phyloP scores from a whole-genome alignment of 768 basidiomycete genomes.

The Pisolithus albus region DNA sequence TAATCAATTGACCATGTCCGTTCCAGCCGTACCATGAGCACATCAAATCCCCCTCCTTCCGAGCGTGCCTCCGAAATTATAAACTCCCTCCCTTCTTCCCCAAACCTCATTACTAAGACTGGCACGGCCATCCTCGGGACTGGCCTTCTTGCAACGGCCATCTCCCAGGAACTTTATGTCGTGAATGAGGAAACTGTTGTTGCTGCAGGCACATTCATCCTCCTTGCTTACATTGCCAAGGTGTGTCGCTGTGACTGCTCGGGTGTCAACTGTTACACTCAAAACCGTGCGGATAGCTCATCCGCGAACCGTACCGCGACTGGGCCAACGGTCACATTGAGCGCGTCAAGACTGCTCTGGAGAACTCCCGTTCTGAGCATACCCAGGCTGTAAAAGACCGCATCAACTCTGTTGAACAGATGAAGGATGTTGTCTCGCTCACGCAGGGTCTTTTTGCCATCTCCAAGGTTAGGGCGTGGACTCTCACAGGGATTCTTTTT shows the following conservation, averaged over 20 bases:
- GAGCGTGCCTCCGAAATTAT: constrained; percentile 89
- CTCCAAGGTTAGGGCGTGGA: constrained; percentile 60
- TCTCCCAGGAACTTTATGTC: constrained; percentile 96
- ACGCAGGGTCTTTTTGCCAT: constrained; percentile 87
- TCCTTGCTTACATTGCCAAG: constrained; percentile 78
- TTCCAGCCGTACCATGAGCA: constrained; percentile 60
- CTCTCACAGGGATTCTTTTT: not conserved
- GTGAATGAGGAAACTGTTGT: constrained; percentile 95
- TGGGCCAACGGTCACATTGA: constrained; percentile 90
- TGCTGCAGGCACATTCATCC: constrained; percentile 74
- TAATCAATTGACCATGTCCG: constrained; percentile 4
- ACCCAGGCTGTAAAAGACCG: constrained; percentile 90
- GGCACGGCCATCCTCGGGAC: constrained; percentile 88
- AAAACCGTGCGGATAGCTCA: constrained; percentile 38
- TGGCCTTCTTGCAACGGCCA: constrained; percentile 82
- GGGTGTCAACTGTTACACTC: constrained; percentile 4
- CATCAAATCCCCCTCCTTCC: constrained; percentile 63
- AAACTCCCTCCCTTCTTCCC: constrained; percentile 79
- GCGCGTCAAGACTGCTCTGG: constrained; percentile 75
- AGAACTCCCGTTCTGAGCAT: constrained; percentile 80
- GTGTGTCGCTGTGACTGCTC: constrained; percentile 33
- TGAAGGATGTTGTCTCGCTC: constrained; percentile 92
- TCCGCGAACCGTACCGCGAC: constrained; percentile 82
- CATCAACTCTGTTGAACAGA: constrained; percentile 83
- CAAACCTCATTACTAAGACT: constrained; percentile 89